Percentiles rank a stretch among this genome's conserved stretches.
These are phyloP conservation scores for Primulina eburnea DNA, from an alignment of 257 asterid species.

Conservation along the genomic window DNA sequence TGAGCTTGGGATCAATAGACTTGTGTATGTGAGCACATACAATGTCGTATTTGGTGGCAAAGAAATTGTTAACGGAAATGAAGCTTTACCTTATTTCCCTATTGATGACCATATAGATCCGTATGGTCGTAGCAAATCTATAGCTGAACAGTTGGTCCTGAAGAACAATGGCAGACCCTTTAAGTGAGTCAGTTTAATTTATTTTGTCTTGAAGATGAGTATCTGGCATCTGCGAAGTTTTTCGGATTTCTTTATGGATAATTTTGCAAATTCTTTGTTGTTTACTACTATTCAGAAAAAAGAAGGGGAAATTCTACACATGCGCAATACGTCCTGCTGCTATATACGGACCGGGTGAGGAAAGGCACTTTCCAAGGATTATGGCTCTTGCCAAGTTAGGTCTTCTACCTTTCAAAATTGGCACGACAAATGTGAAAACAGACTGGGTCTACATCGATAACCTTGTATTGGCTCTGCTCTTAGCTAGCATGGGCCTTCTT, in stretches of 20 bases:
- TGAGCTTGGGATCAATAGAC: constrained; percentile 63
- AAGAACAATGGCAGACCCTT: constrained; percentile 77
- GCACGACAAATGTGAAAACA: constrained; percentile 57
- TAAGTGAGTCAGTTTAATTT: constrained; percentile 44
- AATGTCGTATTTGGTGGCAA: constrained; percentile 84
- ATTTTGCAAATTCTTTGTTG: constrained; percentile 11
- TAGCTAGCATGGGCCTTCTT: constrained; percentile 98
- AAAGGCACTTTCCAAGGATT: constrained; percentile 91
- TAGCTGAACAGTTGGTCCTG: constrained; percentile 87
- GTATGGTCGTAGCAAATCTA: constrained; percentile 85
- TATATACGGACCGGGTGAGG: constrained; percentile 98
- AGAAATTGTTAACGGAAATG: constrained; percentile 84
- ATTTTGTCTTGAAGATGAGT: background rate
- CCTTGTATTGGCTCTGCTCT: constrained; percentile 71
- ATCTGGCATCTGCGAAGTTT: background rate
- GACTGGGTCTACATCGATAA: constrained; percentile 93
- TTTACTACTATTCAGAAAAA: constrained; percentile 42
- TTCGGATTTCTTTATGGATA: constrained; percentile 1
- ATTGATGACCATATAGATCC: constrained; percentile 81
- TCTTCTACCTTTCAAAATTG: constrained; percentile 74
- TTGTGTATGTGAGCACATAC: constrained; percentile 86
- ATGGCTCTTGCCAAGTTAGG: constrained; percentile 71
- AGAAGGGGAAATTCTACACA: constrained; percentile 59
- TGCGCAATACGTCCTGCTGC: constrained; percentile 98
- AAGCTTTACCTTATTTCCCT: constrained; percentile 76